Percentiles rank a stretch among this genome's conserved stretches.
Conservation (phyloP, 352 stramenopile genomes). For the Phytophthora cryptogea region DNA sequence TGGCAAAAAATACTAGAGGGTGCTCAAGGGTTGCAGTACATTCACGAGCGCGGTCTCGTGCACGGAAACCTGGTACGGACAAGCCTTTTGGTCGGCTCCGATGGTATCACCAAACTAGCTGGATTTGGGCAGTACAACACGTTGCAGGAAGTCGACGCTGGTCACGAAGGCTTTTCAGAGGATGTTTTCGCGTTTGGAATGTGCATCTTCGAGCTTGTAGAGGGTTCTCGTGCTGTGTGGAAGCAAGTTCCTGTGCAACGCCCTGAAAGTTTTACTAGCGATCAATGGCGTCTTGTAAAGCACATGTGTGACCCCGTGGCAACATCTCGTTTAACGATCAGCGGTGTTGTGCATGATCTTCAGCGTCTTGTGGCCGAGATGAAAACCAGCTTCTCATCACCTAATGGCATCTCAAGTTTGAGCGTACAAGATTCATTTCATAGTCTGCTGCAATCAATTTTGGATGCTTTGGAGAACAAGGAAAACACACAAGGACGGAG, state of each 20-base stretch:
- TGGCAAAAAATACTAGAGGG: slow-evolving; percentile 37
- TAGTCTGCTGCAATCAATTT: background rate
- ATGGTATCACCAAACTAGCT: slow-evolving; percentile 17
- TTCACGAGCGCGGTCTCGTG: slow-evolving; percentile 24
- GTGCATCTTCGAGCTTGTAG: slow-evolving; percentile 20
- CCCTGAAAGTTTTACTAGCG: slow-evolving; percentile 9
- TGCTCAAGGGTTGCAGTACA: slow-evolving; percentile 26
- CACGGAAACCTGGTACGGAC: slow-evolving; percentile 26
- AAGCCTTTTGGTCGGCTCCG: slow-evolving; percentile 26
- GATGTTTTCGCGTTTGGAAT: slow-evolving; percentile 22
- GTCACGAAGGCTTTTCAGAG: slow-evolving; percentile 2
- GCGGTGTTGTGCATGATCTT: slow-evolving; percentile 20
- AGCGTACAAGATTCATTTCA: slow-evolving; percentile 1
- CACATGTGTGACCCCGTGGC: slow-evolving; percentile 20
- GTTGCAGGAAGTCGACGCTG: background rate
- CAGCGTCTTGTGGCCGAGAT: slow-evolving; percentile 3
- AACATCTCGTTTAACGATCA: slow-evolving; percentile 3
- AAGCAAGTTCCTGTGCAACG: slow-evolving; percentile 3
- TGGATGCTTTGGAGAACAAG: background rate
- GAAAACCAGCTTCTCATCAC: background rate
- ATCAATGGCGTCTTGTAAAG: slow-evolving; percentile 21
- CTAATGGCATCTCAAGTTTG: background rate
- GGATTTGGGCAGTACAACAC: slow-evolving; percentile 7
- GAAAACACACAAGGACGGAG: background rate
- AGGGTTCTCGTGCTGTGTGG: background rate